phyloP scores from a whole-genome alignment of 495 filamentous ascomycete genomes.

The Tuber indicum region DNA sequence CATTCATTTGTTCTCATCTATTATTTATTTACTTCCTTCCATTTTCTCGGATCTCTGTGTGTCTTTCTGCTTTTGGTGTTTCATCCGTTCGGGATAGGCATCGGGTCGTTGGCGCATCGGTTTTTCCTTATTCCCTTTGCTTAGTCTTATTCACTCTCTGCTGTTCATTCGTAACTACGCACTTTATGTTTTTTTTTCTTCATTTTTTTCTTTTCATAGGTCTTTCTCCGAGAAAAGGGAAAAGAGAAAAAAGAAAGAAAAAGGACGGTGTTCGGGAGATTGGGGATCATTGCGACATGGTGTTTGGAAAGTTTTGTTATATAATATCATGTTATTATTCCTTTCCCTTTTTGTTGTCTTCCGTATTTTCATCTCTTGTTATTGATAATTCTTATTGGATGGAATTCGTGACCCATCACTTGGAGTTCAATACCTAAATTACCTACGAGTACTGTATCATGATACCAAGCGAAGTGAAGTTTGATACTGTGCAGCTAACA shows the following conservation, averaged over 20 bases:
- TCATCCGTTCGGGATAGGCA: neutral
- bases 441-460: neutral
- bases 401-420: neutral
- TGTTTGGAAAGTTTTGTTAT: neutral
- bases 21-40: neutral
- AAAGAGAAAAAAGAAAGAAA: neutral
- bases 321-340: neutral
- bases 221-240: neutral
- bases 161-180: neutral
- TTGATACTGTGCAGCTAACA: neutral
- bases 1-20: neutral
- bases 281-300: neutral
- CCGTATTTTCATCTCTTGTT: neutral
- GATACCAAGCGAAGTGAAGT: neutral
- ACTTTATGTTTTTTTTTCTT: neutral
- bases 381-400: neutral
- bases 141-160: neutral
- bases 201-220: neutral
- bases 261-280: neutral
- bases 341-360: neutral
- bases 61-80: conserved; percentile 1
- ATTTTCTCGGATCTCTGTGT: neutral
- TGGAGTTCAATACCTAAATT: neutral
- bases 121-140: neutral
- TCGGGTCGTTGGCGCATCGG: neutral